Base-by-base conservation (phyloP, 139 green algal species). In the Tetraselmis chui region DNA sequence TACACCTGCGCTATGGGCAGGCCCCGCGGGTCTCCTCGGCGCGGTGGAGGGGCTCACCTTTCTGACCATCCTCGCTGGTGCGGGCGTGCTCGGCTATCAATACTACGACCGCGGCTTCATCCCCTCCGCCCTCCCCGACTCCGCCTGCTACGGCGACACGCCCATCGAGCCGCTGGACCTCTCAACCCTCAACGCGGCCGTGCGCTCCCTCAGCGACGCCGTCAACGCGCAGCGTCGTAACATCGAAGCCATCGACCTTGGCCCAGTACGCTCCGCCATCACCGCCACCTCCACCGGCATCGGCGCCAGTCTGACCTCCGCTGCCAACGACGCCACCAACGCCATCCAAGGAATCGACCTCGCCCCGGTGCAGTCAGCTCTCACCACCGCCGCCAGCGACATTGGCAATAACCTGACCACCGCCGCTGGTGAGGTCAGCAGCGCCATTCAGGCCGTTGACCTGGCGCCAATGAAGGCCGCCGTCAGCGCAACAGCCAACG, bases 51-150 rank as follows among this genome's bases (percentile, higher is more conserved):
- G 86, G 29, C 67, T 84, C 30, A 77, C 74, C 79, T 89, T 84
- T 76, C 29, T 82, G 67, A 78, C 80, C 1, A 59, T 81, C 0
- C 27, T 58, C 22, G 59, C 82, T 2, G 85, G 85, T 28, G 1
- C 82, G n/a, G 87, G 45, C 0, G 85, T 91, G 30, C 82, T 89
- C 32, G 83, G 5, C 0, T 24, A 23, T 26, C 74, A 88, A 76
- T 76, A 80, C 26, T 81, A 83, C 45, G 59, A 83, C 5, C 82
- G 80, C n/a, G 87, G 87, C 29, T 91, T 87, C 77, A 84, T 91
- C 1, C 87, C 87, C 1, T 83, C 80, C 2, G 83, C 85, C 24
- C 80, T 90, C 32, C 87, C 87, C 23, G 87, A 91, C 75, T 29
- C 75, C 75, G 81, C 78, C 29, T 91, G 87, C 83, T 91, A 83